phyloP scores from a whole-genome alignment of 2,329 filamentous ascomycete genomes.

The Trichophyton simii region DNA sequence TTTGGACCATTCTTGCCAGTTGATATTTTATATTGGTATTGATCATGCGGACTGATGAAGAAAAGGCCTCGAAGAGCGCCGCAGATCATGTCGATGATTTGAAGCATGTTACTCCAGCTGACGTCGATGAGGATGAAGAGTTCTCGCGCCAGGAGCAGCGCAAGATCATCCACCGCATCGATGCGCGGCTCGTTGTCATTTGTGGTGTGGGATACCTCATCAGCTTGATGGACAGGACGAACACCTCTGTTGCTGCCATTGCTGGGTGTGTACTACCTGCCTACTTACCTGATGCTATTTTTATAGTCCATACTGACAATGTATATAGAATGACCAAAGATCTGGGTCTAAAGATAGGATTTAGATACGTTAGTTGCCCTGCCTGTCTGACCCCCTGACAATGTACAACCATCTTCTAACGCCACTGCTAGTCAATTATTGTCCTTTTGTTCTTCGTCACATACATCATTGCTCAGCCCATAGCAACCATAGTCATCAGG shows the following conservation, averaged over 20 bases:
- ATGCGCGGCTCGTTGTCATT: constrained; percentile 50
- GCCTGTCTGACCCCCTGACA: background rate
- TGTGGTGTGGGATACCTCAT: constrained; percentile 60
- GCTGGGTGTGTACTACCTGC: constrained; percentile 39
- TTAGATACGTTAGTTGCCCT: constrained; percentile 15
- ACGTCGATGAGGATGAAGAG: constrained; percentile 14
- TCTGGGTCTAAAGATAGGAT: constrained; percentile 18
- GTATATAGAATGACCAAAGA: constrained; percentile 17
- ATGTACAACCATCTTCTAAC: background rate
- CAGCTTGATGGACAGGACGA: constrained; percentile 67
- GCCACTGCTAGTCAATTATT: constrained; percentile 40
- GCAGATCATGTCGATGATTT: constrained; percentile 10
- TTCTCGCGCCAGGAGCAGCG: constrained; percentile 52
- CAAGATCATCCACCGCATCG: constrained; percentile 56
- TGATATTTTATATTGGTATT: too few species aligned
- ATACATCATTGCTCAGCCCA: constrained; percentile 59
- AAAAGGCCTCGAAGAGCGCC: constrained; percentile 7
- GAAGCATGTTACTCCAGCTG: background rate
- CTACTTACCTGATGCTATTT: background rate
- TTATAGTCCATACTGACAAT: background rate
- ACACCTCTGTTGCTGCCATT: constrained; percentile 59
- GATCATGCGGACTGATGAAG: constrained; percentile 5
- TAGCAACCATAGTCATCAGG: constrained; percentile 55
- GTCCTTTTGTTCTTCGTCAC: constrained; percentile 63
- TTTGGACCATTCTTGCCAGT: too few species aligned